Conservation (phyloP, 2,329 filamentous ascomycete genomes). For the Aciculosporium take region DNA sequence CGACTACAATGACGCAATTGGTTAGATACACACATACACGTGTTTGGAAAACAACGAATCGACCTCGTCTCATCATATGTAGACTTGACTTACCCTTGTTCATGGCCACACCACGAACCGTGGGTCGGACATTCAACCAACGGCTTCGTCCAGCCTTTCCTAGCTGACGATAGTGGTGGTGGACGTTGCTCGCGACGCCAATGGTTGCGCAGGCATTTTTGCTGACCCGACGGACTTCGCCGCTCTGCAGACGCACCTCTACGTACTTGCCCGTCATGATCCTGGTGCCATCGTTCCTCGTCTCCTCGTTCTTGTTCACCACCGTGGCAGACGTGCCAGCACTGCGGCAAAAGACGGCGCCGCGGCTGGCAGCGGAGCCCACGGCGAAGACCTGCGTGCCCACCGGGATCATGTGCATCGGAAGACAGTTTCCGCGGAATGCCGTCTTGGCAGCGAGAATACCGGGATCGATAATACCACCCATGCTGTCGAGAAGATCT, state of each 20-base stretch:
- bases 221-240: conserved; percentile 78
- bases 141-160: conserved; percentile 90
- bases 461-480: conserved; percentile 83
- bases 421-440: conserved; percentile 86
- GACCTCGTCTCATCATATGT: background rate
- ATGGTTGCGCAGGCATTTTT: conserved; percentile 91
- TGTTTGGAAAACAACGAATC: background rate
- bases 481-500: conserved; percentile 81
- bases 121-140: conserved; percentile 88
- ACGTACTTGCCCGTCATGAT: conserved; percentile 63
- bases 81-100: conserved; percentile 60
- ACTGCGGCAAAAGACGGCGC: conserved; percentile 84
- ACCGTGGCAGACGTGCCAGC: conserved; percentile 86
- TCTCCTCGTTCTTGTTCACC: conserved; percentile 74
- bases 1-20: conserved; percentile 36
- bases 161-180: conserved; percentile 78
- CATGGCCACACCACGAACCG: conserved; percentile 95
- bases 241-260: conserved; percentile 76
- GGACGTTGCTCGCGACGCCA: conserved; percentile 83
- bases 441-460: conserved; percentile 90
- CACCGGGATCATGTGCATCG: conserved; percentile 87
- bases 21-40: no score
- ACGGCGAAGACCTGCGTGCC: conserved; percentile 90
- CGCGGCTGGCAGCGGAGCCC: conserved; percentile 56
- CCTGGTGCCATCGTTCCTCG: conserved; percentile 42